Conservation (phyloP, 202 grass and related monocot species). For the Setaria italica region DNA sequence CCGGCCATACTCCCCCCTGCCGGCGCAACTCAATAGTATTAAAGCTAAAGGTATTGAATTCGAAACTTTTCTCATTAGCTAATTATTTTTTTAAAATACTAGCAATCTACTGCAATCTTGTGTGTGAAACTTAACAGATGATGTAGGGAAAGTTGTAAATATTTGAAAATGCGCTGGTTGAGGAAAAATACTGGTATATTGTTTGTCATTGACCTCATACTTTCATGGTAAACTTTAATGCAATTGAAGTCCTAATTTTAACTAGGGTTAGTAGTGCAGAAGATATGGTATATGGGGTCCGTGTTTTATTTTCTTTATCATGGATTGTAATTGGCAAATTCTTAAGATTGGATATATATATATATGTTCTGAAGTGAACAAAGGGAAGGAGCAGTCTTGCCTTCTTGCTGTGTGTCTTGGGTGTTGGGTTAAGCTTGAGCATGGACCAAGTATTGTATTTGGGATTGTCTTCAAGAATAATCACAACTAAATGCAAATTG, state of each 20-base stretch:
- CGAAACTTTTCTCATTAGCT: no score
- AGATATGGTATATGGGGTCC: neutral
- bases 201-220: neutral
- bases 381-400: neutral
- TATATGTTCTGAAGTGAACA: slow-evolving; percentile 9
- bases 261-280: neutral
- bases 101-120: no score
- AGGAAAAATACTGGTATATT: neutral
- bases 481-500: neutral
- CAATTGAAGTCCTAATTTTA: neutral
- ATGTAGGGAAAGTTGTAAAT: no score
- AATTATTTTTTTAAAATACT: no score
- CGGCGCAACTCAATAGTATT: no score
- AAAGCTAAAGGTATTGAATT: no score
- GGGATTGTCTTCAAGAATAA: slow-evolving; percentile 13
- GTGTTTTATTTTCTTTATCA: neutral
- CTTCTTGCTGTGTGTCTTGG: neutral
- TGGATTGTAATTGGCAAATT: neutral
- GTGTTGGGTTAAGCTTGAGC: neutral
- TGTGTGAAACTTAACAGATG: no score
- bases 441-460: neutral
- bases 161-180: no score
- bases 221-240: slow-evolving; percentile 9
- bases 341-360: neutral
- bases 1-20: no score